Evolutionary conservation across 2,329 filamentous ascomycete genomes (phyloP).

Genomic region (Samsoniella hepiali): DNA sequence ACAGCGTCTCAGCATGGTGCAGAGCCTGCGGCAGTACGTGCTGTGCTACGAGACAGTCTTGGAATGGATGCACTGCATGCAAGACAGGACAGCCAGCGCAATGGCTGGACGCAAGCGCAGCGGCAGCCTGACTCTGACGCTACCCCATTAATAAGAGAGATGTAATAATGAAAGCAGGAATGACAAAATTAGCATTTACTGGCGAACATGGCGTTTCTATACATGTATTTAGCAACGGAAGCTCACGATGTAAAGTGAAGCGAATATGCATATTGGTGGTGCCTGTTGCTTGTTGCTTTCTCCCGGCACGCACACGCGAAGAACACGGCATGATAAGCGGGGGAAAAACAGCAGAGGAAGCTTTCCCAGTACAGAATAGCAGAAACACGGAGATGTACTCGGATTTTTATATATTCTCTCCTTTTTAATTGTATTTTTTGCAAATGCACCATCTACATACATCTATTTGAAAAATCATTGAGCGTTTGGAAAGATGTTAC

Average conservation of each 20-base stretch:
- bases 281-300: background rate
- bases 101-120: constrained; percentile 23
- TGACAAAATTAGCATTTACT: background rate
- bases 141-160: constrained; percentile 1
- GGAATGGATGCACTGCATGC: constrained; percentile 69
- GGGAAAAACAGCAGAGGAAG: background rate
- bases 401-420: background rate
- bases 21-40: constrained; percentile 88
- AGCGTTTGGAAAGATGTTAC: too few species aligned
- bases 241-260: background rate
- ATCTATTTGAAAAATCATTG: too few species aligned
- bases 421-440: background rate
- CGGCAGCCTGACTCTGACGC: constrained; percentile 21
- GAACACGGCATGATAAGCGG: background rate
- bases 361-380: background rate
- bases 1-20: constrained; percentile 94
- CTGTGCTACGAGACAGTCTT: constrained; percentile 93
- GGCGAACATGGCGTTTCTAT: constrained; percentile 3
- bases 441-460: too few species aligned
- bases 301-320: background rate
- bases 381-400: background rate
- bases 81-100: constrained; percentile 31
- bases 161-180: background rate
- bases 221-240: background rate
- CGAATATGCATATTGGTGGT: background rate